phyloP scores from a whole-genome alignment of 345 rosid species.

The Carallia pectinifolia region DNA sequence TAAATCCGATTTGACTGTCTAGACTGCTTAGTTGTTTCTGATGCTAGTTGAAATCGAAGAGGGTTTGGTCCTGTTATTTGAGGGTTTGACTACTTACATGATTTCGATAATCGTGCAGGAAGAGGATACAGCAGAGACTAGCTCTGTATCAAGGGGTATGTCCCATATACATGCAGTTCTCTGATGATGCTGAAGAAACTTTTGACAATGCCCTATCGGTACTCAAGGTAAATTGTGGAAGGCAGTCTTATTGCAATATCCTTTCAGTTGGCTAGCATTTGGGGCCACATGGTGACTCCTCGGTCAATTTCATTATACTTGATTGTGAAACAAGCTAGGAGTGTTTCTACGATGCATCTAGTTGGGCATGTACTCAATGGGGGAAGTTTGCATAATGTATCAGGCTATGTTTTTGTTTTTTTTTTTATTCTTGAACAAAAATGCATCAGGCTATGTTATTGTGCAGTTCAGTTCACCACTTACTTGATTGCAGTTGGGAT shows the following conservation, averaged over 20 bases:
- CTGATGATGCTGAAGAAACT: slow-evolving; percentile 93
- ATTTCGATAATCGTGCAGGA: slow-evolving; percentile 47
- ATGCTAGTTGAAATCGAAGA: not conserved
- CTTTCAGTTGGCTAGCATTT: not conserved
- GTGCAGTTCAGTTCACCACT: not conserved
- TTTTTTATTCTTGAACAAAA: too few species aligned
- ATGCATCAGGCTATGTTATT: not conserved
- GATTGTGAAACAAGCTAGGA: too few species aligned
- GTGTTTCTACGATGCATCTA: too few species aligned
- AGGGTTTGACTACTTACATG: slow-evolving; percentile 7
- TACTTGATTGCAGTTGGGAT: not conserved
- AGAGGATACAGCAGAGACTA: slow-evolving; percentile 79
- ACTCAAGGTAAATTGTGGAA: slow-evolving; percentile 51
- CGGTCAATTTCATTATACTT: not conserved
- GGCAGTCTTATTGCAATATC: not conserved
- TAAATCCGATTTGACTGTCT: not conserved
- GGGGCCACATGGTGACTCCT: not conserved
- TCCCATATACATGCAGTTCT: slow-evolving; percentile 83
- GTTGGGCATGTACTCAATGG: too few species aligned
- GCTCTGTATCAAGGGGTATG: slow-evolving; percentile 97
- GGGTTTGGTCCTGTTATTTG: not conserved
- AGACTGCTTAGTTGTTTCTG: not conserved
- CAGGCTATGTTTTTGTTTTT: too few species aligned
- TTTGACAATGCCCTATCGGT: slow-evolving; percentile 68
- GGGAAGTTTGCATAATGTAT: too few species aligned